Conservation (phyloP, 176 grass and related monocot genomes). For the Aegilops bicornis region DNA sequence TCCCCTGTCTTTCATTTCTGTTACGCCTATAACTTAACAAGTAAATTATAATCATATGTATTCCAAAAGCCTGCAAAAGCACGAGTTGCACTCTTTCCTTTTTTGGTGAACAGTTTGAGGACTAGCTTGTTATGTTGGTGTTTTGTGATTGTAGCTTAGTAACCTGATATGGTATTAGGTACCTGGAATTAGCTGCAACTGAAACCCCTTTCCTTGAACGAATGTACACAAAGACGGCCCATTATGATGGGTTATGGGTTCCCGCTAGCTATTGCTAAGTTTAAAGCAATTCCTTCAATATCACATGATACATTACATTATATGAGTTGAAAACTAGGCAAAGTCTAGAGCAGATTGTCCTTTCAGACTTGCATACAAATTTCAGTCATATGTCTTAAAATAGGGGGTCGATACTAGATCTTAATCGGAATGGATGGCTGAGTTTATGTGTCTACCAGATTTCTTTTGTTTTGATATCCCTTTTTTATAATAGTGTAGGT, state of each 20-base stretch:
- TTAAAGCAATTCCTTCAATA: background rate
- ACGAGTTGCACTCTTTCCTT: background rate
- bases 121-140: background rate
- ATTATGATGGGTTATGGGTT: background rate
- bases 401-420: background rate
- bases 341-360: background rate
- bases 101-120: background rate
- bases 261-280: background rate
- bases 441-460: background rate
- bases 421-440: background rate
- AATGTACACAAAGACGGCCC: background rate
- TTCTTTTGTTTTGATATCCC: background rate
- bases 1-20: constrained; percentile 12
- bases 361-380: background rate
- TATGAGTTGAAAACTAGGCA: background rate
- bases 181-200: background rate
- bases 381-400: background rate
- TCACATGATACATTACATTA: background rate
- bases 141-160: background rate
- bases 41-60: background rate
- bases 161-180: background rate
- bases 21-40: background rate
- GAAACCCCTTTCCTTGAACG: background rate
- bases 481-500: background rate
- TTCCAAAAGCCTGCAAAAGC: background rate